Percentiles rank a stretch among this genome's conserved stretches.
Conservation (phyloP, 2,329 filamentous ascomycete species). For the Neoarthrinium moseri region DNA sequence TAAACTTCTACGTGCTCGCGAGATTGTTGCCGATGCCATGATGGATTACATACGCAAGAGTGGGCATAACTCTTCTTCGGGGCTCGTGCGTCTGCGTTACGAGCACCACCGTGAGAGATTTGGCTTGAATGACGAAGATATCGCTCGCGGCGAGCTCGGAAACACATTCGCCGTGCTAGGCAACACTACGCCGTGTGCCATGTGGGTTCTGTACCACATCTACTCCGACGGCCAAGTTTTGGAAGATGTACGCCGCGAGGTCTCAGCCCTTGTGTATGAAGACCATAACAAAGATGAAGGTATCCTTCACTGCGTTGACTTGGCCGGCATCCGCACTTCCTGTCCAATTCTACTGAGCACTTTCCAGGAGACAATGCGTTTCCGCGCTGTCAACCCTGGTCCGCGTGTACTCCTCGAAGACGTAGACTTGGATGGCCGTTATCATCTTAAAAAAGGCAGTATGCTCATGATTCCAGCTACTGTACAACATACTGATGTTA, state of each 20-base stretch:
- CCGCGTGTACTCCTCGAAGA: slow-evolving; percentile 23
- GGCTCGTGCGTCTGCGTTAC: slow-evolving; percentile 19
- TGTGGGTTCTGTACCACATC: slow-evolving; percentile 24
- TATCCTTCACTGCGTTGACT: neutral
- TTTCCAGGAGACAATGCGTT: slow-evolving; percentile 25
- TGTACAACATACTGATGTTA: slow-evolving; percentile 16
- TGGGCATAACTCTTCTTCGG: slow-evolving; percentile 20
- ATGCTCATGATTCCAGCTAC: slow-evolving; percentile 17
- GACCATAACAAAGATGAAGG: neutral
- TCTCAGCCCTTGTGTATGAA: neutral
- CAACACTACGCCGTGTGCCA: slow-evolving; percentile 19
- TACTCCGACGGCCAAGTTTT: slow-evolving; percentile 19
- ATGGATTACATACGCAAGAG: slow-evolving; percentile 19
- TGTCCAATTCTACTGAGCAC: slow-evolving; percentile 27
- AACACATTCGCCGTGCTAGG: slow-evolving; percentile 23
- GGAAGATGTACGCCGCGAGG: slow-evolving; percentile 15
- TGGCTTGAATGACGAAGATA: slow-evolving; percentile 19
- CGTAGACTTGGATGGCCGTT: slow-evolving; percentile 14
- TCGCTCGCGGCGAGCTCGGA: slow-evolving; percentile 24
- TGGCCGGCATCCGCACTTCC: slow-evolving; percentile 14
- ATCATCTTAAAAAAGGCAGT: slow-evolving; percentile 17
- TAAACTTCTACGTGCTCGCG: slow-evolving; percentile 12
- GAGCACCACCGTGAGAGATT: slow-evolving; percentile 19
- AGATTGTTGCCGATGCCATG: slow-evolving; percentile 14
- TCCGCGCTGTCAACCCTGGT: slow-evolving; percentile 18